Percentiles rank a stretch among this genome's conserved stretches.
These are phyloP conservation scores for Delitschia confertaspora DNA, from an alignment of 495 filamentous ascomycete species.

Conservation along the genomic window DNA sequence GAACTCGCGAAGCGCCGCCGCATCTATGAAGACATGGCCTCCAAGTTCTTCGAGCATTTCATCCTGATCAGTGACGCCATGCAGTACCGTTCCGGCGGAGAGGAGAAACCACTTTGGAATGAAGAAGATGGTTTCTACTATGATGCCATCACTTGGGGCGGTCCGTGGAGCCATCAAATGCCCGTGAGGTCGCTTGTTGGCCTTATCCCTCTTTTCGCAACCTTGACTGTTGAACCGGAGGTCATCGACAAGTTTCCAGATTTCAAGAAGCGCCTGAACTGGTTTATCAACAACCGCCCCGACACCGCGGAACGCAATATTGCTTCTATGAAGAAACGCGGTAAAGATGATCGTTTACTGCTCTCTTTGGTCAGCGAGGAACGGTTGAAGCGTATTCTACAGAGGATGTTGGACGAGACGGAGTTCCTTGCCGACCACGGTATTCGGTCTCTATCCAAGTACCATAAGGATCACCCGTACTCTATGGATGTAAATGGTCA, in stretches of 20 bases:
- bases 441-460: constrained; percentile 88
- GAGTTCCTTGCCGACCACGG: constrained; percentile 88
- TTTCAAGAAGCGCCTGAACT: constrained; percentile 88
- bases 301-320: constrained; percentile 88
- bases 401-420: constrained; percentile 85
- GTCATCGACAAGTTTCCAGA: constrained; percentile 82
- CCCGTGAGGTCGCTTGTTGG: constrained; percentile 87
- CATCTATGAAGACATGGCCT: constrained; percentile 97
- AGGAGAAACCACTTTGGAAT: constrained; percentile 86
- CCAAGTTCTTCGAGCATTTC: constrained; percentile 98
- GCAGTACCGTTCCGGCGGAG: constrained; percentile 73
- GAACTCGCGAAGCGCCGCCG: constrained; percentile 90
- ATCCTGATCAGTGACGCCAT: constrained; percentile 96
- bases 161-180: constrained; percentile 83
- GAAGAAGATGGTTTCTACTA: constrained; percentile 95
- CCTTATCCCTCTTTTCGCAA: constrained; percentile 85
- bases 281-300: constrained; percentile 79
- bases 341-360: constrained; percentile 78
- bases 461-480: constrained; percentile 81
- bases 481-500: constrained; percentile 95
- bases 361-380: constrained; percentile 84
- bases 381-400: constrained; percentile 72
- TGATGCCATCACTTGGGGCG: constrained; percentile 92
- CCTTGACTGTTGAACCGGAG: constrained; percentile 84
- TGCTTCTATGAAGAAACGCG: constrained; percentile 77